Base-by-base conservation (phyloP, 2,329 filamentous ascomycete genomes). In the Colletotrichum siamense region DNA sequence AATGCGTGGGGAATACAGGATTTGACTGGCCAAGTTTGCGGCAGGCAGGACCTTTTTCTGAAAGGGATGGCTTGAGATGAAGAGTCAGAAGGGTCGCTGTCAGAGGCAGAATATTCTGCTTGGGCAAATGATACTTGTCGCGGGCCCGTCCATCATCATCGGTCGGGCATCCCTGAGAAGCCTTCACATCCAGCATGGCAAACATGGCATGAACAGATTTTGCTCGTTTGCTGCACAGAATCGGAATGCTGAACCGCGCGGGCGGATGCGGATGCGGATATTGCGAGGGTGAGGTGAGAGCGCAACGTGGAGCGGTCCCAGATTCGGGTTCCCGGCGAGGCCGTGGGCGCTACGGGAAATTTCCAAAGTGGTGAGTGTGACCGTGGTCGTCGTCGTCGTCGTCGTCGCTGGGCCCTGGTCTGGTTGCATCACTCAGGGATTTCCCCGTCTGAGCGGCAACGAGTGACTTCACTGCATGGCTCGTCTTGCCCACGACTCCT, bases 291-390 rank as follows among this genome's bases (percentile, higher is more conserved):
- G 44, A 15, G 30, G 57, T 30, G 44, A 15, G 30, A 28, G 36
- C 36, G 36, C 36, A 61, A 61, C 16, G 28, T 61, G 57, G 57
- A 9, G 57, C 52, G 30, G 15, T n/a, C 28, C 24, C 32, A 24
- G 13, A 62, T 67, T 67, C 34, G 72, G 62, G 68, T 49, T 36
- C 13, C 32, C 73, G 73, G 73, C 62, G 68, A 75, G 68, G 69
- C 73, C 73, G 68, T 72, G 52, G 62, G 69, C 52, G 49, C 67
- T 61, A 71, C 59, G 72, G 72, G 44, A 61, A 55, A 49, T 55
- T 61, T 39, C 22, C 32, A 32, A 68, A 28, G 44, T 64, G 39
- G 39, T 44, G 32, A 32, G 32, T 32, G 32, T 32, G 34, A 36
- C 34, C 34, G 34, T 36, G 16, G 39, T n/a, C 39, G 24, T 61